These are phyloP conservation scores for Anisogramma anomala DNA, from an alignment of 2,329 filamentous ascomycete species.

Conservation along the genomic window DNA sequence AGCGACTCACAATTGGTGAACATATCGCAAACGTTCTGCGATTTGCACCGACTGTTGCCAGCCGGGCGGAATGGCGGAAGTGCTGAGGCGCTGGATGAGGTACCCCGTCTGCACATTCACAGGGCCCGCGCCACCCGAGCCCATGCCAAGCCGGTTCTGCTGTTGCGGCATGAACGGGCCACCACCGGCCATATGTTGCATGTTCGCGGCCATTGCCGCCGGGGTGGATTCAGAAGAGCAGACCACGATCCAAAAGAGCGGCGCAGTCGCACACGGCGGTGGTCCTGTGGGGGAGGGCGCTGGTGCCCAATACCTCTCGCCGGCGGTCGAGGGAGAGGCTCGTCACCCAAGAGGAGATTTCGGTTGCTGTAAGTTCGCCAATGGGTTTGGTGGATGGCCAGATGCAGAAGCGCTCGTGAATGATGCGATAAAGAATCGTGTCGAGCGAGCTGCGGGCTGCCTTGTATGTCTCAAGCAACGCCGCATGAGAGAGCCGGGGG, in stretches of 20 bases:
- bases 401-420: slow-evolving; percentile 4
- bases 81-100: slow-evolving; percentile 15
- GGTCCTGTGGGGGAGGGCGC: slow-evolving; percentile 7
- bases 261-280: slow-evolving; percentile 1
- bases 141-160: slow-evolving; percentile 19
- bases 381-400: slow-evolving; percentile 3
- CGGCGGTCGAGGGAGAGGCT: slow-evolving; percentile 8
- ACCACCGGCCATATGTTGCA: slow-evolving; percentile 43
- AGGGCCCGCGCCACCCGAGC: slow-evolving; percentile 1
- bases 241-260: slow-evolving; percentile 8
- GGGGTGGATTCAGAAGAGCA: slow-evolving; percentile 7
- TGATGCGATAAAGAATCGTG: slow-evolving; percentile 14
- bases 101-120: slow-evolving; percentile 29
- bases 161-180: slow-evolving; percentile 34
- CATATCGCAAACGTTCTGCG: slow-evolving; percentile 23
- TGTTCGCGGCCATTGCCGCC: slow-evolving; percentile 49
- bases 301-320: slow-evolving; percentile 13
- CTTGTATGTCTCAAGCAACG: slow-evolving; percentile 18
- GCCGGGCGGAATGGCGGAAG: slow-evolving; percentile 13
- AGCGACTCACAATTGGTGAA: slow-evolving; percentile 26
- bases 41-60: slow-evolving; percentile 25
- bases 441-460: slow-evolving; percentile 21
- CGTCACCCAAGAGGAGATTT: slow-evolving; percentile 6
- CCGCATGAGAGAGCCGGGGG: slow-evolving; percentile 6
- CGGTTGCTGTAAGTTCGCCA: slow-evolving; percentile 2